A percentile compares a stretch with the other conserved stretches of the same genome.
Evolutionary conservation across 2,329 filamentous ascomycete species (phyloP).

Genomic region (Verticillium isaacii): DNA sequence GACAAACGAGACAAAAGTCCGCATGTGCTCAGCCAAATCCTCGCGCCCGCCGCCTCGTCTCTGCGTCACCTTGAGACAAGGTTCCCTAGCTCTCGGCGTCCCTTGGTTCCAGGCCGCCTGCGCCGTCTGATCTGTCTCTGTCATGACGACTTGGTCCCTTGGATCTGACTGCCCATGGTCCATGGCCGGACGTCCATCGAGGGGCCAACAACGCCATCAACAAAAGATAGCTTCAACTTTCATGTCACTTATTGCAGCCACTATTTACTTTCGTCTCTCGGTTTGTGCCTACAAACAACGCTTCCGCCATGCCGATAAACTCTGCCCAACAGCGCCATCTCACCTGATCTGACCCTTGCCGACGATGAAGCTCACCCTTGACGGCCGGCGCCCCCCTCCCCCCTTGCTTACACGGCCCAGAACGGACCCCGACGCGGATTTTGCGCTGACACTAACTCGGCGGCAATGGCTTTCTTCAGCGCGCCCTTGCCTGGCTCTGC

Average conservation of each 20-base stretch:
- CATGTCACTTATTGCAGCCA: neutral
- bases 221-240: neutral
- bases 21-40: neutral
- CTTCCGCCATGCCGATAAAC: neutral
- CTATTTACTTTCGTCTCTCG: neutral
- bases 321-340: neutral
- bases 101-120: too few relatives aligned
- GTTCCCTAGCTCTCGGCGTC: neutral
- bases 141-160: neutral
- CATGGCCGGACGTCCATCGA: neutral
- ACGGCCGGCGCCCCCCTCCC: neutral
- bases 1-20: too few relatives aligned
- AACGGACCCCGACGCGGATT: neutral
- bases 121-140: neutral
- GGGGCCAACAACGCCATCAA: neutral
- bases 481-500: neutral
- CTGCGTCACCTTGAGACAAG: neutral
- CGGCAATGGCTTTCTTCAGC: neutral
- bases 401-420: neutral
- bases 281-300: neutral
- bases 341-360: neutral
- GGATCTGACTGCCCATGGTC: neutral
- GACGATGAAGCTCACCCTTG: neutral
- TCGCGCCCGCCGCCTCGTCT: neutral
- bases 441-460: neutral